These are phyloP conservation scores for Talaromyces adpressus DNA, from an alignment of 495 filamentous ascomycete genomes.

Conservation along the genomic window DNA sequence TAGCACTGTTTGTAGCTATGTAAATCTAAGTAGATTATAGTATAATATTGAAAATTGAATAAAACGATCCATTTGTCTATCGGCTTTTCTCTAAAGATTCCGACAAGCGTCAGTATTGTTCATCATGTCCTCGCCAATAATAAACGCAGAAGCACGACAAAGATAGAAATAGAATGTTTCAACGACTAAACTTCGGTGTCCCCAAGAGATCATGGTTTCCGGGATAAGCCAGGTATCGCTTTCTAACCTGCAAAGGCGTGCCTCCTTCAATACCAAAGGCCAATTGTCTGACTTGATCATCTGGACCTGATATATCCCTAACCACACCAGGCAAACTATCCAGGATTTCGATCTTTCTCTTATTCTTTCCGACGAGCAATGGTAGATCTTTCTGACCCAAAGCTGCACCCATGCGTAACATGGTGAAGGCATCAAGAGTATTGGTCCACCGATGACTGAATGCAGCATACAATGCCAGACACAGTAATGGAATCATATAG, in stretches of 20 bases:
- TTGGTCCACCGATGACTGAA: conserved; percentile 16
- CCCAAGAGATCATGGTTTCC: conserved; percentile 12
- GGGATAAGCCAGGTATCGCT: conserved; percentile 7
- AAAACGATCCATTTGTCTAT: no score
- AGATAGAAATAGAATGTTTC: not conserved
- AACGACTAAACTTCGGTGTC: not conserved
- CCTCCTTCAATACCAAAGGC: conserved; percentile 5
- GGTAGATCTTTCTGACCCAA: conserved; percentile 13
- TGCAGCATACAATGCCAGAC: conserved; percentile 17
- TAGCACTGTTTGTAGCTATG: no score
- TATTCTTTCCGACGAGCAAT: conserved; percentile 10
- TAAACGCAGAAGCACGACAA: not conserved
- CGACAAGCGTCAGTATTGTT: no score
- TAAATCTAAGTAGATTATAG: no score
- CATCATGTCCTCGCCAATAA: not conserved
- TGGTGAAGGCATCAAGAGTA: conserved; percentile 21
- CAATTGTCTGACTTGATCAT: conserved; percentile 7
- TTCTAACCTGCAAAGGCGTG: not conserved
- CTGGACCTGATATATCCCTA: conserved; percentile 12
- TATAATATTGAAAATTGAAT: no score
- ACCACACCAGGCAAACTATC: conserved; percentile 16
- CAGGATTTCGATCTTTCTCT: conserved; percentile 9
- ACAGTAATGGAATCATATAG: conserved; percentile 12
- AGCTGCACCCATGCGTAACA: conserved; percentile 21
- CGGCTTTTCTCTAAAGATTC: no score